Conservation (phyloP, 2,329 filamentous ascomycete species). For the Botrytis sinoallii region DNA sequence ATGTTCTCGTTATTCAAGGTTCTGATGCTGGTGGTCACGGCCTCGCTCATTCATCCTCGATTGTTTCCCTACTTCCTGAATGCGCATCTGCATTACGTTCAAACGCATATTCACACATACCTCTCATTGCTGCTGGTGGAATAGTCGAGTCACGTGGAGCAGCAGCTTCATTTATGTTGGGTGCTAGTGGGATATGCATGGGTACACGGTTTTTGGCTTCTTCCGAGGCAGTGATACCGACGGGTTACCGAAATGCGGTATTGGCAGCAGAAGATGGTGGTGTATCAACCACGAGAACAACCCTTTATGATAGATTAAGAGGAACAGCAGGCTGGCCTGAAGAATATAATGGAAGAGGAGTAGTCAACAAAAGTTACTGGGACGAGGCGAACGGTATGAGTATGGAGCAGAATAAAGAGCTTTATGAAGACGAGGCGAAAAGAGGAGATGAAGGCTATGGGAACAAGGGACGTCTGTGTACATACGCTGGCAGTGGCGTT, state of each 20-base stretch:
- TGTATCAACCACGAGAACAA: conserved; percentile 47
- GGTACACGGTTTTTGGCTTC: conserved; percentile 50
- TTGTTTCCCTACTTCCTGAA: conserved; percentile 41
- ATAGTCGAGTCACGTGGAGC: conserved; percentile 40
- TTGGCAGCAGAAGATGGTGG: conserved; percentile 49
- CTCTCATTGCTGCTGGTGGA: conserved; percentile 39
- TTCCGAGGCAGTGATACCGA: conserved; percentile 45
- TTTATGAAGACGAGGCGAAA: conserved; percentile 46
- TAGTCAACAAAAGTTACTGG: conserved; percentile 53
- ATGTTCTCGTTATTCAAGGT: conserved; percentile 41
- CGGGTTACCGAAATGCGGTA: conserved; percentile 48
- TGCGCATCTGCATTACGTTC: conserved; percentile 33
- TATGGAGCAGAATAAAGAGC: conserved; percentile 41
- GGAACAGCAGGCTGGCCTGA: conserved; percentile 58
- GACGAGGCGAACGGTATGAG: conserved; percentile 42
- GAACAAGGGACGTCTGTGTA: conserved; percentile 51
- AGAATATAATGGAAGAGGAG: conserved; percentile 54
- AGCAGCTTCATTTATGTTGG: conserved; percentile 39
- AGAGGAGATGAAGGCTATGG: conserved; percentile 53
- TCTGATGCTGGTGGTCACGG: conserved; percentile 41
- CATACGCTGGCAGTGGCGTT: conserved; percentile 61
- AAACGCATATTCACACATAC: conserved; percentile 31
- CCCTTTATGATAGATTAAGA: conserved; percentile 50
- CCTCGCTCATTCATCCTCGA: conserved; percentile 33
- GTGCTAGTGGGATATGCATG: conserved; percentile 45